Conservation (phyloP, 164 flowering plant species). For the Cinnamomum chago region DNA sequence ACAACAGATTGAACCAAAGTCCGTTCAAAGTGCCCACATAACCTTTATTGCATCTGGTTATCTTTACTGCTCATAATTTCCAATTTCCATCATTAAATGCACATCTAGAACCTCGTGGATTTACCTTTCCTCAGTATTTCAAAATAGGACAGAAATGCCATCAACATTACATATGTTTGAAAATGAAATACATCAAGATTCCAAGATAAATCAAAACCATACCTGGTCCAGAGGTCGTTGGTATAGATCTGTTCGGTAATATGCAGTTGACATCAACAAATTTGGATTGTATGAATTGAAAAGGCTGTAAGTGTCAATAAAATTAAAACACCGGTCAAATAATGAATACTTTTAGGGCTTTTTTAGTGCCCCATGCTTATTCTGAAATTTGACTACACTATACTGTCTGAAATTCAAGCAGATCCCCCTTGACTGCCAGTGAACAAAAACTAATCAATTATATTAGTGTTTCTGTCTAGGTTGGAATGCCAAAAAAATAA, state of each 20-base stretch:
- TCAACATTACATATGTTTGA: too few species aligned
- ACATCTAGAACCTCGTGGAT: neutral
- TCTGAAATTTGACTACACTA: too few species aligned
- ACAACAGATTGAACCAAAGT: too few species aligned
- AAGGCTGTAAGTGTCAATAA: conserved; percentile 53
- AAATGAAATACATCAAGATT: neutral
- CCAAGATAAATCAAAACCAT: neutral
- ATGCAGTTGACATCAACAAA: conserved; percentile 85
- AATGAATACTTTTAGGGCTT: too few species aligned
- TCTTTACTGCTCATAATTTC: neutral
- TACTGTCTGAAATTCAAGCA: too few species aligned
- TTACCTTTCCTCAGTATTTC: neutral
- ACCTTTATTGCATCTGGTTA: neutral
- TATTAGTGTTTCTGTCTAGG: too few species aligned
- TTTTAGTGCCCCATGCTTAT: too few species aligned
- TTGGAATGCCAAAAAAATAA: too few species aligned
- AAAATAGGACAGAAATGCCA: neutral
- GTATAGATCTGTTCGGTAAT: conserved; percentile 78
- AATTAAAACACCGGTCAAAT: neutral
- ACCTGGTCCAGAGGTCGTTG: conserved; percentile 62
- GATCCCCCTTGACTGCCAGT: too few species aligned
- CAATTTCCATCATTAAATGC: neutral
- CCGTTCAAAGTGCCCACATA: neutral
- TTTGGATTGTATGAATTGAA: conserved; percentile 73
- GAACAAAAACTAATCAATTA: too few species aligned